Conservation (phyloP, 352 stramenopile species). For the Phytopythium sindhum region DNA sequence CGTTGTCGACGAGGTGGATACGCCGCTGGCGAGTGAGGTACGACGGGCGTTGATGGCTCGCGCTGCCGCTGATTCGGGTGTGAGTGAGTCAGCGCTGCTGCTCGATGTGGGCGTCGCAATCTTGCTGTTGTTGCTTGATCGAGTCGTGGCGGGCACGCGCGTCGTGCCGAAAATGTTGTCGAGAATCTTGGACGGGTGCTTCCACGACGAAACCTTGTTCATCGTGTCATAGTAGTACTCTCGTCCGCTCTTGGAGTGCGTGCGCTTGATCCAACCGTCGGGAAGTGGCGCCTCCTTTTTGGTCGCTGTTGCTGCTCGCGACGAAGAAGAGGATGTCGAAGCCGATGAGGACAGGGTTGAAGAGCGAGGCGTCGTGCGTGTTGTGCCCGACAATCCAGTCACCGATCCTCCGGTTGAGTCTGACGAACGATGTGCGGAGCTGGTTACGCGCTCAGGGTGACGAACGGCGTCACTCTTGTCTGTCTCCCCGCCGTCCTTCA, state of each 20-base stretch:
- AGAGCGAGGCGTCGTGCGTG: conserved; percentile 10
- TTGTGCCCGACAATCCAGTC: conserved; percentile 5
- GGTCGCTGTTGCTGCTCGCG: conserved; percentile 2
- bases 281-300: conserved; percentile 47
- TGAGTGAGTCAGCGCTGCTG: conserved; percentile 32
- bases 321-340: conserved; percentile 13
- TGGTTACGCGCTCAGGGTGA: conserved; percentile 22
- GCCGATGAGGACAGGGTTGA: conserved; percentile 16
- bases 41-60: conserved; percentile 14
- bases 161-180: conserved; percentile 54
- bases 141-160: conserved; percentile 4
- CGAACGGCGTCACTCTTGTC: conserved; percentile 31
- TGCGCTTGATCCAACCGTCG: conserved; percentile 67
- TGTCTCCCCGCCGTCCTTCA: conserved; percentile 17
- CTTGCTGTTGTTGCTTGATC: conserved; percentile 11
- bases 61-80: conserved; percentile 27
- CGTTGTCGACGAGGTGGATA: background rate
- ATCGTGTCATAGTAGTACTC: conserved; percentile 77
- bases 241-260: conserved; percentile 64
- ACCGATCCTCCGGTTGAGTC: conserved; percentile 13
- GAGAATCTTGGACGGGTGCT: conserved; percentile 54
- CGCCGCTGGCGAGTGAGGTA: conserved; percentile 22
- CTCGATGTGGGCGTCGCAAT: conserved; percentile 11
- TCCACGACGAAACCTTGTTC: conserved; percentile 74
- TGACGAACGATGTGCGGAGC: conserved; percentile 6